Evolutionary conservation across 148 eudicot species (phyloP), one percentile per base, ranked within the genome.

Genomic region (Rhododendron ferrugineum): DNA sequence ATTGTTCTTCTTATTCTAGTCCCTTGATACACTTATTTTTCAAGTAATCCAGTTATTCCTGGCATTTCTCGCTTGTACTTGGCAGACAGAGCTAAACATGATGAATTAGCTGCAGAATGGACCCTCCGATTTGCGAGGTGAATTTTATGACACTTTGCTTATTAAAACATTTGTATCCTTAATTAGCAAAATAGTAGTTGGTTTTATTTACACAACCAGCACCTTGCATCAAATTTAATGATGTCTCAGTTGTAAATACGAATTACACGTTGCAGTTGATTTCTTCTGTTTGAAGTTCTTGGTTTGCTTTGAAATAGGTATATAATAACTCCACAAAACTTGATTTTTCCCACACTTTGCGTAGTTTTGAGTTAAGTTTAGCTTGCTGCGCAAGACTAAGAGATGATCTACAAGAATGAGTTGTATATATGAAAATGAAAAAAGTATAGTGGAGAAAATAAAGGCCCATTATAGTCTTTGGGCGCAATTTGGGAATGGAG

Each of bases 101-200:
- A 97, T 86, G 92, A 93, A 89, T 85, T 93, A 82, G 98, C 99
- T 79, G 98, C 98, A 11, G 93, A 95, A 89, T 97, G 98, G 98
- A 97, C 98, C 1, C 88, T 83, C 42, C 92, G 99, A 68, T 97
- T 97, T 84, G 99, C 98, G 30, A 94, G 91, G 86, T 95, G 84
- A 91, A n/a, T 40, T 37, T 47, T n/a, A 49, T 66, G 78, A 20
- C 6, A 70, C 34, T 66, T 5, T 4, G 46, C 73, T 49, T 32
- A 11, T 9, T 49, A 6, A 47, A 34, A n/a, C 30, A 11, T 46
- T 44, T 76, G 30, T 78, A 2, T 16, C 2, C 3, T 10, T 11
- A 28, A 74, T 18, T 7, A 6, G 42, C 42, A 15, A 74, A 74
- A 26, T 23, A 3, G 23, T n/a, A 78, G 49, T 46, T 46, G 13